Evolutionary conservation across 805 yeast genomes (phyloP), one percentile per base, ranked within the genome.

Genomic region (Huiozyma sinensis): DNA sequence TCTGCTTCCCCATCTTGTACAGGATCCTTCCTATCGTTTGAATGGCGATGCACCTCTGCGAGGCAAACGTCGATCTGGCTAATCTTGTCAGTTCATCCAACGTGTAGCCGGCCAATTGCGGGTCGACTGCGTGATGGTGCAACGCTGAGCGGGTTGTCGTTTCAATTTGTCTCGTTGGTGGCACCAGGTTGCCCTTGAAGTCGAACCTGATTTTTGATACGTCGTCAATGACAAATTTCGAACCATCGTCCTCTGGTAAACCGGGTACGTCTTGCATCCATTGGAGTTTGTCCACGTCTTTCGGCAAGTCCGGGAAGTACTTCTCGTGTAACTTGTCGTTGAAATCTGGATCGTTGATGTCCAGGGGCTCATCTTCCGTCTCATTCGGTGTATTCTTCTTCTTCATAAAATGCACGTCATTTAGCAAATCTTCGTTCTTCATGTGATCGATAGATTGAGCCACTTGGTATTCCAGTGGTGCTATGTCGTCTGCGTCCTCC

Each of bases 101-200:
- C 0, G 97, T 89, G 61, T 92, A 92, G 0, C 99, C 99, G 0
- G 97, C 95, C 42, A 89, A 69, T 38, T 80, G 79, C 0, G 97
- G 96, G 40, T 82, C 79, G 8, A 82, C 86, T 0, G 96, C 74
- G 62, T 92, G 99, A 60, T 92, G 97, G 56, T 87, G 96, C 28
- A 92, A 71, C 0, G 95, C 98, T 35, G 73, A 58, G 35, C 70
- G 67, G 0, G 81, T 70, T 2, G 83, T 77, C 6, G 76, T 61
- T 1, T 64, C 46, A 11, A 65, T 60, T 30, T 77, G 68, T 41
- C 77, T 70, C 0, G 69, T 61, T 6, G 83, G 81, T 6, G 79
- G 69, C 4, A 92, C 69, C 47, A 92, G 61, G 52, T 84, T 70
- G 8, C 97, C 98, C 41, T 77, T 70, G 63, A 92, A 88, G 56